Percentiles rank a stretch among this genome's conserved stretches.
These are phyloP conservation scores for Pseudopithomyces chartarum DNA, from an alignment of 2,329 filamentous ascomycete species.

Conservation along the genomic window DNA sequence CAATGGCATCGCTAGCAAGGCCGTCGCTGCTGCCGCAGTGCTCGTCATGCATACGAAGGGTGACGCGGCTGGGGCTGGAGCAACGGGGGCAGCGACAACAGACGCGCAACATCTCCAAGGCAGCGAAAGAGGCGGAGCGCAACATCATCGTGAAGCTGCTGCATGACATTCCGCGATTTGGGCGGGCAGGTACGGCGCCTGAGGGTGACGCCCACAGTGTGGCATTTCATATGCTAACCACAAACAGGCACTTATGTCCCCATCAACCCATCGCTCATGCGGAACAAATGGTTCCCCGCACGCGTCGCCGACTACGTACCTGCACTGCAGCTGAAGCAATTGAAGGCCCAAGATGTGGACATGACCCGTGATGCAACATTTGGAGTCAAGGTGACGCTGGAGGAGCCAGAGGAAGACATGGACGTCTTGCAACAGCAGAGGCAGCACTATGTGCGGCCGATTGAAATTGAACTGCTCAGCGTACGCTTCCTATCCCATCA, in stretches of 20 bases:
- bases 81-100: slow-evolving; percentile 38
- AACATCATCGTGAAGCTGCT: slow-evolving; percentile 57
- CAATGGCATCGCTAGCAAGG: slow-evolving; percentile 41
- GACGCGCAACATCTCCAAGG: slow-evolving; percentile 52
- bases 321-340: slow-evolving; percentile 48
- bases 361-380: slow-evolving; percentile 56
- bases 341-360: slow-evolving; percentile 51
- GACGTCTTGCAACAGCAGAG: slow-evolving; percentile 19
- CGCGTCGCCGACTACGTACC: slow-evolving; percentile 60
- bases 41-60: slow-evolving; percentile 43
- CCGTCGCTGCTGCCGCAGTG: slow-evolving; percentile 45
- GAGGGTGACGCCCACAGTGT: background rate
- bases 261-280: slow-evolving; percentile 58
- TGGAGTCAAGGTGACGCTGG: slow-evolving; percentile 35
- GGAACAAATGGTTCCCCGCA: slow-evolving; percentile 59
- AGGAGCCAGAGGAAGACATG: slow-evolving; percentile 32
- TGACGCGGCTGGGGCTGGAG: slow-evolving; percentile 36
- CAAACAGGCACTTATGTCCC: slow-evolving; percentile 58
- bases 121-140: slow-evolving; percentile 47
- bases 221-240: slow-evolving; percentile 20
- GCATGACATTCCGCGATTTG: slow-evolving; percentile 59
- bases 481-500: slow-evolving; percentile 28
- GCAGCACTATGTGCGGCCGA: slow-evolving; percentile 40
- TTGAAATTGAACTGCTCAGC: slow-evolving; percentile 48
- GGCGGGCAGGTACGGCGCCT: slow-evolving; percentile 41